phyloP scores from a whole-genome alignment of 352 stramenopile species.

The Thalassiosira livingstoniorum region DNA sequence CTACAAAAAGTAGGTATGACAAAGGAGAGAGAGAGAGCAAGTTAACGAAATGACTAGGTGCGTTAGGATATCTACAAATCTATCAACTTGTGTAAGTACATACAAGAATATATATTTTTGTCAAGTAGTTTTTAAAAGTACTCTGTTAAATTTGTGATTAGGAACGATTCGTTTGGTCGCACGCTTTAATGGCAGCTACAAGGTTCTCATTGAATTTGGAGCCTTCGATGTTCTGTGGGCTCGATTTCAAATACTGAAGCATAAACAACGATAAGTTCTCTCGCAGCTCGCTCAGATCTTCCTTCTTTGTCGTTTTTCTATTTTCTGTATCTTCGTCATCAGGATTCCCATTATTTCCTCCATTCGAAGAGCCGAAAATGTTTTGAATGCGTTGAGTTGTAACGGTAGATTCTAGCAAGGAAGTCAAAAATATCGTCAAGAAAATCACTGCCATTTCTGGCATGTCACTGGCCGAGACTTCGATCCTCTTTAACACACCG shows the following conservation, averaged over 20 bases:
- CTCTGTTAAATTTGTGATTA: background rate
- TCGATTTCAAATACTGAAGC: slow-evolving; percentile 81
- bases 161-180: slow-evolving; percentile 55
- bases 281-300: slow-evolving; percentile 61
- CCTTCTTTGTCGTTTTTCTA: slow-evolving; percentile 45
- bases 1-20: too few species aligned
- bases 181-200: slow-evolving; percentile 72
- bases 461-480: slow-evolving; percentile 89
- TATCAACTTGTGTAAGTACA: too few species aligned
- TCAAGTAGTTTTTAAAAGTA: background rate
- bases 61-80: background rate
- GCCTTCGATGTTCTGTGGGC: slow-evolving; percentile 80
- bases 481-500: slow-evolving; percentile 91
- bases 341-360: slow-evolving; percentile 42
- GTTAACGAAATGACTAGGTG: too few species aligned
- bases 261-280: slow-evolving; percentile 81
- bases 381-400: slow-evolving; percentile 49
- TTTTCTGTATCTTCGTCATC: slow-evolving; percentile 58
- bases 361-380: slow-evolving; percentile 61
- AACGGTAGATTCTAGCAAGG: slow-evolving; percentile 71
- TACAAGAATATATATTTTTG: background rate
- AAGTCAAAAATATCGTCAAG: slow-evolving; percentile 86
- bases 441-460: slow-evolving; percentile 90
- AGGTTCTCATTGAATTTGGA: slow-evolving; percentile 78
- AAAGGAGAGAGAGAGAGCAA: too few species aligned